These are phyloP conservation scores for Penicillium tannophilum DNA, from an alignment of 495 filamentous ascomycete species.

Conservation along the genomic window DNA sequence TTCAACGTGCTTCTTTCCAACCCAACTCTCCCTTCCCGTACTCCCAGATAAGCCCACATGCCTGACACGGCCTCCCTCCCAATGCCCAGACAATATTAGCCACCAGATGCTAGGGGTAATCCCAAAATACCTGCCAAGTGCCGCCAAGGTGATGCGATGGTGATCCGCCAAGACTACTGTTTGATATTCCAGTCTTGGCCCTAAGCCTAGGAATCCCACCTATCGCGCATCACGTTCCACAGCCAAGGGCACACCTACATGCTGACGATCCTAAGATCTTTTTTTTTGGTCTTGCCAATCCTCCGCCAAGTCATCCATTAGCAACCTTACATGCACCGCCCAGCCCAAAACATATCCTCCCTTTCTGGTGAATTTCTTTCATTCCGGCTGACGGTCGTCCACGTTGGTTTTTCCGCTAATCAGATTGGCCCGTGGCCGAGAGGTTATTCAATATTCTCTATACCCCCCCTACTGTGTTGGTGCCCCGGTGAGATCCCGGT, in stretches of 20 bases:
- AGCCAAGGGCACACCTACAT: conserved; percentile 12
- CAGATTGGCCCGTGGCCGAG: neutral
- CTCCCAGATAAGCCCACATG: neutral
- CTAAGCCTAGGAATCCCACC: conserved; percentile 20
- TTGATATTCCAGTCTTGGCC: conserved; percentile 36
- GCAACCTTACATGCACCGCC: conserved; percentile 2
- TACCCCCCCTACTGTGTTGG: conserved; percentile 8
- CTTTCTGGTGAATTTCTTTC: neutral
- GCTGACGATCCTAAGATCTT: conserved; percentile 10
- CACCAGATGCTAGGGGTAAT: conserved; percentile 27
- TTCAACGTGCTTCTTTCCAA: neutral
- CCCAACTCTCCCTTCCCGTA: neutral
- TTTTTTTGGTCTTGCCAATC: conserved; percentile 13
- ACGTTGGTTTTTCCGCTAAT: conserved; percentile 1
- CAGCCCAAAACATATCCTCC: conserved; percentile 1
- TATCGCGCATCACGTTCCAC: conserved; percentile 21
- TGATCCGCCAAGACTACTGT: conserved; percentile 42
- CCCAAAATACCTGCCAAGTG: conserved; percentile 38
- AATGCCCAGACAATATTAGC: conserved; percentile 15
- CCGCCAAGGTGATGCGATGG: conserved; percentile 31
- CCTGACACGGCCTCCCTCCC: conserved; percentile 11
- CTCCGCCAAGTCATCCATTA: conserved; percentile 5
- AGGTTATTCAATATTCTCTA: neutral
- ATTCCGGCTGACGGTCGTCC: neutral
- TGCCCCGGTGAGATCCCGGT: conserved; percentile 23